A percentile compares a stretch with the other conserved stretches of the same genome.
Evolutionary conservation across 495 filamentous ascomycete species (phyloP).

Genomic region (Aspergillus mulundensis): DNA sequence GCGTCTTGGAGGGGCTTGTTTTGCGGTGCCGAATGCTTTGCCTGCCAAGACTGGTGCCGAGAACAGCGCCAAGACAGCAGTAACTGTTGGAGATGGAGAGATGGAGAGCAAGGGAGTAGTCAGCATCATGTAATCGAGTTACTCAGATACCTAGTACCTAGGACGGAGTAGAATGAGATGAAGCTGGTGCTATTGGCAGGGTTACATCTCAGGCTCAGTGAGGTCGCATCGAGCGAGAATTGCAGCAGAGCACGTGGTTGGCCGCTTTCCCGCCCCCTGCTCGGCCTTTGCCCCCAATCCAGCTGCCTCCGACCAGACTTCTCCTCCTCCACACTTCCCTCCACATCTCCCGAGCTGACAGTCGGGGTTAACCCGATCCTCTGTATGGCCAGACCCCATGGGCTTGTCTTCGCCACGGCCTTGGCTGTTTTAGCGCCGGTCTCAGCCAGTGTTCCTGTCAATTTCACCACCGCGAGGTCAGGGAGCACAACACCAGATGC

Average conservation of each 20-base stretch:
- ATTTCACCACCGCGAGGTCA: not conserved
- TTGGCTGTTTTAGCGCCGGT: not conserved
- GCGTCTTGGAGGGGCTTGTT: not conserved
- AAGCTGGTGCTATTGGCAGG: not conserved
- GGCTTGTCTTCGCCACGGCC: slow-evolving; percentile 3
- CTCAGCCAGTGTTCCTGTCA: not conserved
- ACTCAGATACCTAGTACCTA: no score
- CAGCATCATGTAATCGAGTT: no score
- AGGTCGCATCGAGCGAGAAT: not conserved
- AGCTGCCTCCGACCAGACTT: not conserved
- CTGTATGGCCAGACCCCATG: slow-evolving; percentile 13
- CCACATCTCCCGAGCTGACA: slow-evolving; percentile 6
- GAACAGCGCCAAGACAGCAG: not conserved
- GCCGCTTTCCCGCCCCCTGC: slow-evolving; percentile 15
- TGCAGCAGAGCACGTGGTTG: slow-evolving; percentile 15
- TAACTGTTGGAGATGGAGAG: no score
- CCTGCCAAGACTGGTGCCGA: not conserved
- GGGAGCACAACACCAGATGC: not conserved
- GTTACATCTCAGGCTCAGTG: not conserved
- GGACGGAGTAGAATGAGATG: no score
- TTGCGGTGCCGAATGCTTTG: not conserved
- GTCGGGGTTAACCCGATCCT: slow-evolving; percentile 18
- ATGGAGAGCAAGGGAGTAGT: no score
- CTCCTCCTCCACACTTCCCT: not conserved
- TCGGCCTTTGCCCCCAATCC: not conserved